phyloP scores from a whole-genome alignment of 169 alveolate genomes.

The Plasmodium inui region DNA sequence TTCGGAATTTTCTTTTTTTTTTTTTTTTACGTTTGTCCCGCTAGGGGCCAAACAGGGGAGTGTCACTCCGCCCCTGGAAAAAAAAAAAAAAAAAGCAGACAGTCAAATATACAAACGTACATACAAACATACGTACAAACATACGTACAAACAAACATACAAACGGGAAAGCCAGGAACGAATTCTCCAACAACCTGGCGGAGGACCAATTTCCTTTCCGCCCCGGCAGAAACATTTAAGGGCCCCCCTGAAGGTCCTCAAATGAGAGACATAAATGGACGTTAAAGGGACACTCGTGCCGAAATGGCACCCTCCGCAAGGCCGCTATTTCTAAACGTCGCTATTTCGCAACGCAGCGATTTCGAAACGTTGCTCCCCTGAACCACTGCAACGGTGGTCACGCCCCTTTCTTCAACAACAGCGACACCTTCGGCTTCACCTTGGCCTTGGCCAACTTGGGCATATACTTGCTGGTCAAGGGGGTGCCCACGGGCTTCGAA shows the following conservation, averaged over 20 bases:
- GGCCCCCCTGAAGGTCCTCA: background rate
- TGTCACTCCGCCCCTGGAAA: background rate
- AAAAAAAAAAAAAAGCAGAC: background rate
- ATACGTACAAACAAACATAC: background rate
- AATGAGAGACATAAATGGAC: too few relatives aligned
- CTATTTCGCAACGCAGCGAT: background rate
- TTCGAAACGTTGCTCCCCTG: too few relatives aligned
- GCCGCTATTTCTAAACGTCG: too few relatives aligned
- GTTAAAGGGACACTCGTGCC: background rate
- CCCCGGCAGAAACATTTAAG: background rate
- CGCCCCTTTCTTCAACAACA: slow-evolving; percentile 11
- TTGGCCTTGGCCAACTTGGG: slow-evolving; percentile 43
- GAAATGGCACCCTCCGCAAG: too few relatives aligned
- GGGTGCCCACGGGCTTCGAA: background rate
- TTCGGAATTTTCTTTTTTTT: too few relatives aligned
- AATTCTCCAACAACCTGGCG: too few relatives aligned
- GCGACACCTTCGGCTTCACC: slow-evolving; percentile 34
- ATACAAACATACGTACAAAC: background rate
- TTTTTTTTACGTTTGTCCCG: too few relatives aligned
- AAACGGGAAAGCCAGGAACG: too few relatives aligned
- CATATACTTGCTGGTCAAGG: slow-evolving; percentile 5
- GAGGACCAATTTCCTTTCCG: background rate
- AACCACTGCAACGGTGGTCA: background rate
- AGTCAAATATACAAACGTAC: background rate
- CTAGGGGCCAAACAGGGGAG: background rate